Conservation (phyloP, 495 filamentous ascomycete species). For the Xylona heveae region DNA sequence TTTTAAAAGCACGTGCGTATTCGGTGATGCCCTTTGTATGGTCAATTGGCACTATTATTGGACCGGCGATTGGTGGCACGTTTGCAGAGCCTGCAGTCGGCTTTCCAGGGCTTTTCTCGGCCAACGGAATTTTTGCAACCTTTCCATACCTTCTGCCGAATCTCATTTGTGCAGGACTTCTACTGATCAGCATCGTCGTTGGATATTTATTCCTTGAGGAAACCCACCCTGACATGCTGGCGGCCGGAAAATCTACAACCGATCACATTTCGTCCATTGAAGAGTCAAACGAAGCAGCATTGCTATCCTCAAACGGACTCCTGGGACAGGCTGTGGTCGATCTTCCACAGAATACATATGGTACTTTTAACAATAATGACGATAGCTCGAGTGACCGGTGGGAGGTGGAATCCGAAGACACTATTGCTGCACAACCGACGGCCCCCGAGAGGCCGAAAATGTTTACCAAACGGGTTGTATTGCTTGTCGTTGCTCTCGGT, state of each 20-base stretch:
- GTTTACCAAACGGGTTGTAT: slow-evolving; percentile 42
- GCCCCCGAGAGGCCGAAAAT: slow-evolving; percentile 19
- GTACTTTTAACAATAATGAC: slow-evolving; percentile 44
- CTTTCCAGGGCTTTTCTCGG: slow-evolving; percentile 42
- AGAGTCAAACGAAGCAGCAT: slow-evolving; percentile 43
- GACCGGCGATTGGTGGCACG: slow-evolving; percentile 59
- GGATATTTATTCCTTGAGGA: slow-evolving; percentile 59
- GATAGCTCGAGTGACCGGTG: slow-evolving; percentile 20
- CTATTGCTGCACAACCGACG: slow-evolving; percentile 15
- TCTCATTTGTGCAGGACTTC: slow-evolving; percentile 48
- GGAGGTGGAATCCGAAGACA: slow-evolving; percentile 24
- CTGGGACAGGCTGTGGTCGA: slow-evolving; percentile 49
- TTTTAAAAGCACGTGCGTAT: slow-evolving; percentile 45
- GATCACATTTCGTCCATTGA: slow-evolving; percentile 26
- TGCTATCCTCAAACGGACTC: slow-evolving; percentile 49
- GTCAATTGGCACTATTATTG: slow-evolving; percentile 69
- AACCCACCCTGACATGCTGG: slow-evolving; percentile 62
- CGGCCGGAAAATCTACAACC: slow-evolving; percentile 24
- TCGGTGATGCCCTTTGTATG: slow-evolving; percentile 78
- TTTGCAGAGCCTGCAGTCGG: slow-evolving; percentile 52
- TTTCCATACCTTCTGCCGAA: slow-evolving; percentile 77
- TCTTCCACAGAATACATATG: slow-evolving; percentile 54
- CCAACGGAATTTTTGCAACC: slow-evolving; percentile 39
- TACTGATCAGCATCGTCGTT: slow-evolving; percentile 49
- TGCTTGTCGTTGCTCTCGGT: slow-evolving; percentile 48